These are phyloP conservation scores for Cryptococcus sp. DNA, from an alignment of 1,284 basidiomycete species.

Conservation along the genomic window DNA sequence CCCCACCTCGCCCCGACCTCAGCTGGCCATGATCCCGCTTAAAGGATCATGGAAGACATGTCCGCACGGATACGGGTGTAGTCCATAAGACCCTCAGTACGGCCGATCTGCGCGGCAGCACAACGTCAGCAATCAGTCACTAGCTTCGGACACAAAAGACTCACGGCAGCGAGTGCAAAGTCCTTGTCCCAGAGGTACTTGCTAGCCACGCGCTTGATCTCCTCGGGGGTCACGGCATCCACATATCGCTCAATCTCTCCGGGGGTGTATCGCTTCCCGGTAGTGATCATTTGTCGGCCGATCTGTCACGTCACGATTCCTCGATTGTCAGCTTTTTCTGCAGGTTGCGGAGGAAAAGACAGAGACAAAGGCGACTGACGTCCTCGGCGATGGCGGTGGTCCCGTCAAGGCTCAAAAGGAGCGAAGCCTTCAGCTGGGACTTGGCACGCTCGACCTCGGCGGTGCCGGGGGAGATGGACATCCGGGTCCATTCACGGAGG, in stretches of 20 bases:
- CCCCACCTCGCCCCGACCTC: background rate
- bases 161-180: constrained; percentile 34
- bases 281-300: constrained; percentile 93
- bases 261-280: constrained; percentile 83
- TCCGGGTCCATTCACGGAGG: constrained; percentile 93
- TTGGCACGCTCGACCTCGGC: constrained; percentile 95
- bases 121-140: constrained; percentile 53
- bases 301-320: constrained; percentile 52
- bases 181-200: constrained; percentile 91
- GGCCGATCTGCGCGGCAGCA: constrained; percentile 69
- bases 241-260: constrained; percentile 91
- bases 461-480: constrained; percentile 80
- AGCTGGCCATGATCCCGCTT: constrained; percentile 9
- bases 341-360: background rate
- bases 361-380: constrained; percentile 30
- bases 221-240: constrained; percentile 80
- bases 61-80: constrained; percentile 53
- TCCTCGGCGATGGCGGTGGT: constrained; percentile 97
- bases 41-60: constrained; percentile 48
- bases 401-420: constrained; percentile 88
- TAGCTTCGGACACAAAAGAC: background rate
- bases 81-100: constrained; percentile 73
- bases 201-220: constrained; percentile 90
- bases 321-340: background rate
- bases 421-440: constrained; percentile 92